Base-by-base conservation (phyloP, 139 green algal species). In the Auxenochlorella pyrenoidosa region DNA sequence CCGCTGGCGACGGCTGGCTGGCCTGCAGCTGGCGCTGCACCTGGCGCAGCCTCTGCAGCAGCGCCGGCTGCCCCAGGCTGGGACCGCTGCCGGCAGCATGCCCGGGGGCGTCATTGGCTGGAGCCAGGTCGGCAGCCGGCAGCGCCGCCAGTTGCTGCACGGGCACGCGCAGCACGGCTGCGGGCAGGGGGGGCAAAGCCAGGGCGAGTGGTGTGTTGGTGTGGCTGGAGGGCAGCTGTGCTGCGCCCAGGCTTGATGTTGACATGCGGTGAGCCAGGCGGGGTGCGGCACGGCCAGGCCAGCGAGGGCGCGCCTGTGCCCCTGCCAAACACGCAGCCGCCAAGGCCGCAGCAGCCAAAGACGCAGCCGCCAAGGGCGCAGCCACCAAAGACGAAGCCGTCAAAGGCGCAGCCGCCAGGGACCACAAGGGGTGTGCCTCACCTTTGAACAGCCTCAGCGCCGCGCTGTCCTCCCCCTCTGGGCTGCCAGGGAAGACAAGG, bases 361-460 rank as follows among this genome's bases (percentile, higher is more conserved):
- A n/a, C n/a, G n/a, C n/a, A n/a, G n/a, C n/a, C n/a, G n/a, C n/a
- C n/a, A n/a, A n/a, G n/a, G n/a, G n/a, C n/a, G n/a, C n/a, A n/a
- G n/a, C n/a, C n/a, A n/a, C n/a, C n/a, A n/a, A n/a, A n/a, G n/a
- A n/a, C n/a, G n/a, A n/a, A n/a, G n/a, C n/a, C n/a, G n/a, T n/a
- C n/a, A n/a, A n/a, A n/a, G n/a, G n/a, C n/a, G n/a, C n/a, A n/a
- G n/a, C n/a, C n/a, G n/a, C n/a, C 60, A 70, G 15, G 4, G 24
- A 70, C 3, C 24, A 12, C 60, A 70, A 70, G 60, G 24, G 60
- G 18, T 24, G n/a, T 15, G 19, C 38, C 72, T 26, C 38, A 79
- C 72, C 72, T 79, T 79, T 51, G 40, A 79, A 79, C 40, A 79
- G 72, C 24, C 28, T 34, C 40, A 79, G 72, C 22, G 36, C 40